Evolutionary conservation across 140 eudicot genomes (phyloP), one percentile per base, ranked within the genome.

Genomic region (Ambrosia hybrid): DNA sequence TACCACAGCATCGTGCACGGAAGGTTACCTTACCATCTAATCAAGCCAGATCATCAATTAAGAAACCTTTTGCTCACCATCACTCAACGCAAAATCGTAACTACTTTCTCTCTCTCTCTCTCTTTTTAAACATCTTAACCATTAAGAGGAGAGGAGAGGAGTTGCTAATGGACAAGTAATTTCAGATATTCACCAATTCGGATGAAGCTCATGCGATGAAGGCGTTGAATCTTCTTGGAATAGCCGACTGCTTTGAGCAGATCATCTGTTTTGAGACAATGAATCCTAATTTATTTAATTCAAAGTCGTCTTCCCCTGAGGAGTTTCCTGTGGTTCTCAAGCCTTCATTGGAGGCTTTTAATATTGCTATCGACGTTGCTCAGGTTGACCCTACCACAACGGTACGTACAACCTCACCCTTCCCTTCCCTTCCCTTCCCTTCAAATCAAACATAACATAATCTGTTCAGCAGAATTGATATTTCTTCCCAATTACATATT

Each of bases 1-100:
- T 93, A 93, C 75, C 98, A 93, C 87, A 75, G 96, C 48, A 77
- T 83, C 88, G 98, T 90, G 67, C 98, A 93, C 85, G 98, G 98
- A 85, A 87, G 95, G 80, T 84, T 93, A 79, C 97, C 98, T 3
- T 93, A 93, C 46, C 88, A 90, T 46, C 80, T 84, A 78, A 86
- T 93, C 83, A 83, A 80, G 75, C 96, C 94, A 15, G 89, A 93
- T 71, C 59, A 89, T 37, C 94, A 83, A n/a, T 45, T 93, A 57
- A 83, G 94, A 39, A 83, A 69, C 84, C 73, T 93, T 34, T 76
- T 93, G 82, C 85, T 56, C 5, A 77, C 80, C 75, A 90, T 93
- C 74, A 77, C 73, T 51, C 98, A 93, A 70, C 81, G 96, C 2
- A 93, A 93, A 86, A 87, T 90, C 12, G 98, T 90, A 78, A 58